Percentiles rank a stretch among this genome's conserved stretches.
Conservation (phyloP, 345 rosid genomes). For the Camelina neglecta region DNA sequence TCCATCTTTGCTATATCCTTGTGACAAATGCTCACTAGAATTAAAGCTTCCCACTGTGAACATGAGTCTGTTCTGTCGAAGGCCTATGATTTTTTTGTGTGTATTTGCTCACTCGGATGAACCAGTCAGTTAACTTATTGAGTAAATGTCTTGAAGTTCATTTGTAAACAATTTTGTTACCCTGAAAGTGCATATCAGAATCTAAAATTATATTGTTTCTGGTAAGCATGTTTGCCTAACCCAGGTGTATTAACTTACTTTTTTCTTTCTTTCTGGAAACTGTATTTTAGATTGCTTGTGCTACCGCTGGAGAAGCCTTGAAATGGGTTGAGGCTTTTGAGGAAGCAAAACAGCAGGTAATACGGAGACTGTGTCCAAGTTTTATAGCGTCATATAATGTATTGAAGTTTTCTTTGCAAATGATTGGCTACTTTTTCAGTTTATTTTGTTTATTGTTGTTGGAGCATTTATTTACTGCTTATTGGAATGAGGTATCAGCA, state of each 20-base stretch:
- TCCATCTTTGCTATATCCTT: slow-evolving; percentile 27
- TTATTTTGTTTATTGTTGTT: slow-evolving; percentile 12
- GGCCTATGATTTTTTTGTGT: not conserved
- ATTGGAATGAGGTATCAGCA: slow-evolving; percentile 12
- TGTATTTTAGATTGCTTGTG: slow-evolving; percentile 86
- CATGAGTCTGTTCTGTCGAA: slow-evolving; percentile 4
- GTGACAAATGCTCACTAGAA: slow-evolving; percentile 18
- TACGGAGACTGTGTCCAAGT: slow-evolving; percentile 21
- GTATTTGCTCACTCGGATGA: slow-evolving; percentile 12
- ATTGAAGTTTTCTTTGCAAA: slow-evolving; percentile 13
- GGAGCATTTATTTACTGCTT: slow-evolving; percentile 19
- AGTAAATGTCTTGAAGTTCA: slow-evolving; percentile 11
- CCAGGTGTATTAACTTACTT: slow-evolving; percentile 13
- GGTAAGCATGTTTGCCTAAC: slow-evolving; percentile 16
- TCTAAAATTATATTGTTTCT: not conserved
- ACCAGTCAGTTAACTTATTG: not conserved
- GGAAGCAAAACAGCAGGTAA: slow-evolving; percentile 94
- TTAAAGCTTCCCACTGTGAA: slow-evolving; percentile 14
- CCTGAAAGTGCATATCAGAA: slow-evolving; percentile 8
- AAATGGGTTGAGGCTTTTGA: slow-evolving; percentile 98
- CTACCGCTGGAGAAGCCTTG: slow-evolving; percentile 81
- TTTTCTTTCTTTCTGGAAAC: slow-evolving; percentile 24
- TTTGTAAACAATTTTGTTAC: slow-evolving; percentile 1
- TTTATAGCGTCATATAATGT: slow-evolving; percentile 16
- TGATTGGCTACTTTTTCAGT: not conserved